Evolutionary conservation across 139 green algal genomes (phyloP), one percentile per base, ranked within the genome.

Genomic region (Haematococcus sp.): DNA sequence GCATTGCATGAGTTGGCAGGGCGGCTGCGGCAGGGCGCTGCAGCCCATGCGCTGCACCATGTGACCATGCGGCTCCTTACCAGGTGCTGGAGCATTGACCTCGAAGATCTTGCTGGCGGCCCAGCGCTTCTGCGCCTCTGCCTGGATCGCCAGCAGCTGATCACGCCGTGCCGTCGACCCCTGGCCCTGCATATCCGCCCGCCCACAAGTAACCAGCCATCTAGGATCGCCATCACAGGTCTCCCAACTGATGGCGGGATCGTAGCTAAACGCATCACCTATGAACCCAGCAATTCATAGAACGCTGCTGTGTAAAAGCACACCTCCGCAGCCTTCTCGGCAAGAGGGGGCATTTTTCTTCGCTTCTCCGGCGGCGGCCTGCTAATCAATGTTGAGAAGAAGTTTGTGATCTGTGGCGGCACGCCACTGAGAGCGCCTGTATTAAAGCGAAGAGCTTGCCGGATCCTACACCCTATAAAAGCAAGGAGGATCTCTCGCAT

Each of bases 51-150:
- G 22, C 7, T 32, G n/a, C n/a, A n/a, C n/a, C 11, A 61, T 22
- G 5, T 54, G 34, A 20, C 44, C 33, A 70, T 70, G 34, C 19
- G 28, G 4, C 16, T 44, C 23, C 34, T n/a, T 43, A 75, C 28
- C 73, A 44, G 54, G 31, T 7, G 71, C 52, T 1, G 94, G 93
- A 0, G 94, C 93, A 69, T 97, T 74, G 1, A 78, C 86, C 73
- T 98, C 88, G 54, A 99, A 99, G 0, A 91, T 43, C 61, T 94
- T 96, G 2, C 79, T 74, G 0, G 88, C 72, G 7, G 87, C 79
- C 95, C 95, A 99, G 61, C 86, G 84, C 52, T 84, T 68, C 86
- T 99, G 95, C 17, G 75, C 72, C 19, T 79, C 63, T 1, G 59
- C 60, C 76, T 98, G 94, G 40, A 97, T 88, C 30, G 83, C 40